These are phyloP conservation scores for Fremontodendron californicum DNA, from an alignment of 345 rosid genomes.

Conservation along the genomic window DNA sequence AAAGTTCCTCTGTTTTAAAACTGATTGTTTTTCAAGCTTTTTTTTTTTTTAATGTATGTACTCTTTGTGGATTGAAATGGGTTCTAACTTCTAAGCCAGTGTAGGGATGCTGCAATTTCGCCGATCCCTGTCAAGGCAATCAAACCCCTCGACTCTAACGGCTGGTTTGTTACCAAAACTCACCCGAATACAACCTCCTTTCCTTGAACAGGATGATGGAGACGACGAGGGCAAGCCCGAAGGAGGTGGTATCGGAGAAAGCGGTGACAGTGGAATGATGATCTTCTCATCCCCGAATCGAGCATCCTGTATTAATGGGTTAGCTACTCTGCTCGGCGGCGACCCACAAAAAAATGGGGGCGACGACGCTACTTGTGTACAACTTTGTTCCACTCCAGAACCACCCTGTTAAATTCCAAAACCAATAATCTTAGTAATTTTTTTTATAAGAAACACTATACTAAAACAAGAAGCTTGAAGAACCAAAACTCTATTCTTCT, in stretches of 20 bases:
- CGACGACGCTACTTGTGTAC: constrained; percentile 70
- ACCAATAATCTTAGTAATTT: background rate
- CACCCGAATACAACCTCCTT: constrained; percentile 61
- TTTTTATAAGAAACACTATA: background rate
- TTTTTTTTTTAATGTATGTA: constrained; percentile 20
- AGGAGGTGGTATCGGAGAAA: constrained; percentile 30
- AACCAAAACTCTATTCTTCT: background rate
- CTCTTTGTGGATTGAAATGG: constrained; percentile 12
- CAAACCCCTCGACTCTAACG: constrained; percentile 85
- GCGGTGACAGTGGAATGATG: constrained; percentile 34
- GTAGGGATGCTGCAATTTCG: constrained; percentile 76
- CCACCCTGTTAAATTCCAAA: constrained; percentile 43
- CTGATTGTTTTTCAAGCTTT: background rate
- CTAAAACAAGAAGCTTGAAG: background rate
- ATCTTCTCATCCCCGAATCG: constrained; percentile 57
- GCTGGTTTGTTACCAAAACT: constrained; percentile 82
- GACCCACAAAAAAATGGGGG: too few species aligned
- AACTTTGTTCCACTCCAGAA: constrained; percentile 49
- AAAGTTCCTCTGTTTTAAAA: constrained; percentile 26
- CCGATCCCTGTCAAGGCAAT: constrained; percentile 88
- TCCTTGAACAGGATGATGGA: constrained; percentile 53
- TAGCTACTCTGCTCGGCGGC: constrained; percentile 98
- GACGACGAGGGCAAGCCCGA: constrained; percentile 25
- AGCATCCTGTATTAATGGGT: constrained; percentile 89
- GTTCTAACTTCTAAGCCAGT: constrained; percentile 58